Evolutionary conservation across 2,329 filamentous ascomycete genomes (phyloP).

Genomic region (Neobulgaria alba): DNA sequence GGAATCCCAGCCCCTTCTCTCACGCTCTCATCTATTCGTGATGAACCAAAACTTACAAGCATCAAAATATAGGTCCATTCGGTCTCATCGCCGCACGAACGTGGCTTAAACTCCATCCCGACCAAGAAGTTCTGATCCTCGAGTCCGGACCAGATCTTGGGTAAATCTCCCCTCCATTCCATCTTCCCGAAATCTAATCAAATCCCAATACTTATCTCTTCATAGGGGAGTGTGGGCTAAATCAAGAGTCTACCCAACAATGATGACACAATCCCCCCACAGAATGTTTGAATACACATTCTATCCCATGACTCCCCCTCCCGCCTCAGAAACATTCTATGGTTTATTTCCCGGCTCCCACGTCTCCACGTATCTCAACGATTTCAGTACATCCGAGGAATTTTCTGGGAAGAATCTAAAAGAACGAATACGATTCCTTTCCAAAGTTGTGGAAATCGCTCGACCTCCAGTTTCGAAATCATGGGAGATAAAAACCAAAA

Average conservation of each 20-base stretch:
- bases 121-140: constrained; percentile 8
- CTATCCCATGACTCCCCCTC: constrained; percentile 22
- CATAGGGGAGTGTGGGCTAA: constrained; percentile 7
- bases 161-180: constrained; percentile 1
- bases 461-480: constrained; percentile 15
- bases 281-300: constrained; percentile 28
- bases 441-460: constrained; percentile 14
- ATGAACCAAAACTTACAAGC: neutral
- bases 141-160: constrained; percentile 10
- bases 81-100: constrained; percentile 11
- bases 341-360: constrained; percentile 25
- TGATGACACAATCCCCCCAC: constrained; percentile 25
- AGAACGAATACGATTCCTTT: constrained; percentile 19
- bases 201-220: no score
- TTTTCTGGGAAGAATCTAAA: constrained; percentile 16
- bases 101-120: constrained; percentile 12
- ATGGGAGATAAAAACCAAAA: constrained; percentile 12
- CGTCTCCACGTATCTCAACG: constrained; percentile 24
- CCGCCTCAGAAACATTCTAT: constrained; percentile 19
- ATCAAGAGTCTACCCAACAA: constrained; percentile 5
- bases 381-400: constrained; percentile 14
- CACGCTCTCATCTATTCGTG: neutral
- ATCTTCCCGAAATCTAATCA: neutral
- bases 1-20: no score
- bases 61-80: constrained; percentile 5